phyloP scores from a whole-genome alignment of 495 filamentous ascomycete genomes.

The Chaetomidium leptoderma region DNA sequence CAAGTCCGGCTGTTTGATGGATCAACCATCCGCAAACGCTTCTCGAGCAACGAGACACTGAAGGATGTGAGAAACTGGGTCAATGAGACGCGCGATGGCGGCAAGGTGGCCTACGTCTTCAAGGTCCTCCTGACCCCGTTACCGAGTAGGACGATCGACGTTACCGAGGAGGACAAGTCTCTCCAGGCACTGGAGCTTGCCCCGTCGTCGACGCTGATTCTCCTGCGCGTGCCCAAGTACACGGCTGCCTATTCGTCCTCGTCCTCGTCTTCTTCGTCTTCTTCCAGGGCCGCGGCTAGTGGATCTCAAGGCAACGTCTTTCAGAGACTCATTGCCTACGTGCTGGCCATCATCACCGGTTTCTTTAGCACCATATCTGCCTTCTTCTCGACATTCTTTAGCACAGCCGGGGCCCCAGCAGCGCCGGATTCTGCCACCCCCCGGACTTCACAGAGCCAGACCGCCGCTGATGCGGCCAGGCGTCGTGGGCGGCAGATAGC shows the following conservation, averaged over 20 bases:
- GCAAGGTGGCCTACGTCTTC: slow-evolving; percentile 64
- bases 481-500: slow-evolving; percentile 20
- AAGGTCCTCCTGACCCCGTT: slow-evolving; percentile 77
- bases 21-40: slow-evolving; percentile 66
- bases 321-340: slow-evolving; percentile 49
- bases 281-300: slow-evolving; percentile 46
- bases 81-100: slow-evolving; percentile 47
- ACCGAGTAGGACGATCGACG: slow-evolving; percentile 66
- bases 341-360: slow-evolving; percentile 46
- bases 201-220: slow-evolving; percentile 77
- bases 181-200: slow-evolving; percentile 64
- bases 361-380: slow-evolving; percentile 27
- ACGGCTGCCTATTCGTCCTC: slow-evolving; percentile 55
- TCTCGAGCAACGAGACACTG: slow-evolving; percentile 62
- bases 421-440: background rate
- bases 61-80: slow-evolving; percentile 73
- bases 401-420: slow-evolving; percentile 13
- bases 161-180: slow-evolving; percentile 65
- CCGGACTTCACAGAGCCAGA: slow-evolving; percentile 1
- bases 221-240: slow-evolving; percentile 44
- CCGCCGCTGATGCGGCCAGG: slow-evolving; percentile 2
- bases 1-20: slow-evolving; percentile 86
- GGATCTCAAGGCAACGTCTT: slow-evolving; percentile 40
- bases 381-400: slow-evolving; percentile 36
- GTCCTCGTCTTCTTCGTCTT: no score